Evolutionary conservation across 768 basidiomycete species (phyloP), one percentile per base, ranked within the genome.

Genomic region (Lactarius quietus): DNA sequence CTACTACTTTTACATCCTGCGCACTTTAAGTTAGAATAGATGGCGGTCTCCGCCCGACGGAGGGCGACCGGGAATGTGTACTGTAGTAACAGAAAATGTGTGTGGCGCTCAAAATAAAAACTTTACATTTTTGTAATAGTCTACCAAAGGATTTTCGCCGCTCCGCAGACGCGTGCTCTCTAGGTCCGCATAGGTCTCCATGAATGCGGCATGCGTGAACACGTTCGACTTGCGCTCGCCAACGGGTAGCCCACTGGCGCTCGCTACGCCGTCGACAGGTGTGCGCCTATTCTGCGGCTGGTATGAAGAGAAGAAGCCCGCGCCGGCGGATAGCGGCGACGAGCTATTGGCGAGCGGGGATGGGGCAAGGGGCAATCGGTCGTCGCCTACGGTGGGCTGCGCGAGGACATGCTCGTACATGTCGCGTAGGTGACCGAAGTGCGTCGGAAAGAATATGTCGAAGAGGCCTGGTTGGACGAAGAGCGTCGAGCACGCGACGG

Each of bases 381-480:
- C 78, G 43, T 70, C 68, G 18, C 67, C 58, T 14, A 70, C 64
- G 4, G 63, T 45, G 28, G 87, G 85, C 71, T 85, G 83, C 41
- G 87, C 83, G 65, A 98, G 84, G 62, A 89, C 82, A 69, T 86
- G 81, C 72, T 95, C 91, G 76, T 98, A 98, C 85, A 95, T 92
- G 73, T 96, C 93, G 55, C 91, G 81, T 61, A 98, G 81, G 26
- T 82, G 83, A 59, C 84, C 84, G 69, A 98, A 98, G 73, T 92
- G 80, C 15, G 96, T 98, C 12, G 97, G 97, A 79, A 99, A 99
- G 80, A 99, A 93, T 66, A 98, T 98, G 75, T 99, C 97, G 75
- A 99, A 99, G 78, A 88, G 95, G 9, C 97, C 97, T 72, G 91
- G 96, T 71, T 87, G 88, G 64, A 99, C 97, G 70, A 96, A 86